Conservation (phyloP, 805 yeast genomes). For the Geotrichum ghanense region DNA sequence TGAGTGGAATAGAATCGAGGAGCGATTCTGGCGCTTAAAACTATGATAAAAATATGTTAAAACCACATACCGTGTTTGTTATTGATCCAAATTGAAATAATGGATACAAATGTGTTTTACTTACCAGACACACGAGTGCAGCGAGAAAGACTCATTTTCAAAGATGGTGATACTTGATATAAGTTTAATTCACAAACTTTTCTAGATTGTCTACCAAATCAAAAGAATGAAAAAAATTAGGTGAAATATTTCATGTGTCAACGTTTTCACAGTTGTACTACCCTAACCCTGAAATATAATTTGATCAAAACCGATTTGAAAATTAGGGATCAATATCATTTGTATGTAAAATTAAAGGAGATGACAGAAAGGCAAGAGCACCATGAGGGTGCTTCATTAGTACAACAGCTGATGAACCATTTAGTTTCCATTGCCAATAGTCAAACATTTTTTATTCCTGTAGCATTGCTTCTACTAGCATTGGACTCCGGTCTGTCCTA, state of each 20-base stretch:
- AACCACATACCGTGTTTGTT: background rate
- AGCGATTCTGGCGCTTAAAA: background rate
- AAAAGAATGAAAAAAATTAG: background rate
- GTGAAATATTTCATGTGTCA: background rate
- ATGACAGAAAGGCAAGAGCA: too few species aligned
- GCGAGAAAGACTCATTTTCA: background rate
- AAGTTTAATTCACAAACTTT: background rate
- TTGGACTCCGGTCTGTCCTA: slow-evolving; percentile 25
- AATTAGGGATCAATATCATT: background rate
- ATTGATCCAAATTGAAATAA: background rate
- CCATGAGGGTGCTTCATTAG: background rate
- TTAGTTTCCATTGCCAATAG: background rate
- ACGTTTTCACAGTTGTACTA: background rate
- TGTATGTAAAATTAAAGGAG: background rate
- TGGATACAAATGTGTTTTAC: background rate
- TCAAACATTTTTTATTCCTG: background rate
- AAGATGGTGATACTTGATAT: background rate
- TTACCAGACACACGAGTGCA: background rate
- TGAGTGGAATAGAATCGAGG: background rate
- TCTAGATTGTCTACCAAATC: background rate
- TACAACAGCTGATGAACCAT: background rate
- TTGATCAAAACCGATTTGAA: background rate
- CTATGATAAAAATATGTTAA: too few species aligned
- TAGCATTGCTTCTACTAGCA: background rate
- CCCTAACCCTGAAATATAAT: background rate